Conservation (phyloP, 495 filamentous ascomycete species). For the Xylaria longipes region DNA sequence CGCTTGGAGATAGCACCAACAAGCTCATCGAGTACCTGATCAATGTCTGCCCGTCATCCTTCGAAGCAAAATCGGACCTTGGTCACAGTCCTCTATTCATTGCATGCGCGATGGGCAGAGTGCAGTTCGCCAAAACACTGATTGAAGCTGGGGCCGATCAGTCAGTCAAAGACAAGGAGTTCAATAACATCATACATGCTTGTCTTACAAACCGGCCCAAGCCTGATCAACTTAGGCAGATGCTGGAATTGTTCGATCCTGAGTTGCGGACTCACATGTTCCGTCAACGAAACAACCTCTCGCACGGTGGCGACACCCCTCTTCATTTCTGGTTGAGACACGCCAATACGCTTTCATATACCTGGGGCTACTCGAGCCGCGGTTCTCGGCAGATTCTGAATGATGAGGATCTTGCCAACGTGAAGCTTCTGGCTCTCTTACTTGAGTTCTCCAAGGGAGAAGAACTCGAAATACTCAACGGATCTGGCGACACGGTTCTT, state of each 20-base stretch:
- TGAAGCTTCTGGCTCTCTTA: slow-evolving; percentile 49
- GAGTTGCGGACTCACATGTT: slow-evolving; percentile 49
- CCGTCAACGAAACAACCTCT: slow-evolving; percentile 45
- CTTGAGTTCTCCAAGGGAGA: slow-evolving; percentile 57
- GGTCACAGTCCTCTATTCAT: slow-evolving; percentile 68
- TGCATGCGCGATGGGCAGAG: slow-evolving; percentile 59
- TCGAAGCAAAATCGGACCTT: slow-evolving; percentile 61
- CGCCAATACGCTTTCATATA: slow-evolving; percentile 20
- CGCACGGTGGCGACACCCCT: slow-evolving; percentile 44
- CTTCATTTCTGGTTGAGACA: slow-evolving; percentile 47
- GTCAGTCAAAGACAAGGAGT: slow-evolving; percentile 54
- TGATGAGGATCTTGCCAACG: slow-evolving; percentile 22
- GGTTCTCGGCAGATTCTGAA: neutral
- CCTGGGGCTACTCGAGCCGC: neutral
- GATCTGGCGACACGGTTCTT: slow-evolving; percentile 68
- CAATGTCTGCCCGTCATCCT: slow-evolving; percentile 58
- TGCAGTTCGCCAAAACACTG: slow-evolving; percentile 62
- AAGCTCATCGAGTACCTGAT: slow-evolving; percentile 68
- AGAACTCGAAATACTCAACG: slow-evolving; percentile 68
- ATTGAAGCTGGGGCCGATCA: slow-evolving; percentile 71
- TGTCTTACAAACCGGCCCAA: slow-evolving; percentile 47
- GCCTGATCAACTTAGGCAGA: slow-evolving; percentile 40
- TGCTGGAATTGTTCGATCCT: slow-evolving; percentile 62
- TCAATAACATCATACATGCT: slow-evolving; percentile 67
- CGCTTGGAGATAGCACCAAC: slow-evolving; percentile 44